Evolutionary conservation across 73 alveolate species (phyloP).

Genomic region (Paramecium caudatum): DNA sequence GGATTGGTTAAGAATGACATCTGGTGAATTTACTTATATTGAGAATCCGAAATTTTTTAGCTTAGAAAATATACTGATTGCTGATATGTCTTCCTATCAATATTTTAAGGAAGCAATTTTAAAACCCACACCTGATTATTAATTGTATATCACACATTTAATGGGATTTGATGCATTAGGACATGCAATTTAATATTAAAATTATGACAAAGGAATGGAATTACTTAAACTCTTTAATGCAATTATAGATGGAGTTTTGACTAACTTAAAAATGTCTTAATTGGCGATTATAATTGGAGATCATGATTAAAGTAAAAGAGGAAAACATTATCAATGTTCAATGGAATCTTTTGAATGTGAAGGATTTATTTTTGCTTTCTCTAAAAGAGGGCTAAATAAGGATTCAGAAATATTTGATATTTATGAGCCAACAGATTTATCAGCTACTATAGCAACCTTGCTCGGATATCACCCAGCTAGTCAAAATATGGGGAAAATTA

Average conservation of each 20-base stretch:
- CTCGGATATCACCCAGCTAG: slow-evolving; percentile 38
- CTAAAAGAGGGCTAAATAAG: not conserved
- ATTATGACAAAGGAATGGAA: slow-evolving; percentile 21
- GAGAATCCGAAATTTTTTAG: slow-evolving; percentile 19
- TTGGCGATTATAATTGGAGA: slow-evolving; percentile 27
- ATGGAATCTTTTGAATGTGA: slow-evolving; percentile 57
- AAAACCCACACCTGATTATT: not conserved
- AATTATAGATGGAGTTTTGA: not conserved
- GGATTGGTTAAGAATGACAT: slow-evolving; percentile 53
- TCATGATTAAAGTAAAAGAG: slow-evolving; percentile 67
- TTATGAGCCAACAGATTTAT: slow-evolving; percentile 60
- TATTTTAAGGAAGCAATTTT: not conserved
- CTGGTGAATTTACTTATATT: slow-evolving; percentile 50
- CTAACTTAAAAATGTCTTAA: not conserved
- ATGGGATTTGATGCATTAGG: slow-evolving; percentile 67
- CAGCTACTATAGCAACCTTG: slow-evolving; percentile 20
- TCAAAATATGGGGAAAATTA: slow-evolving; percentile 43
- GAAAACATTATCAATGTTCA: slow-evolving; percentile 60
- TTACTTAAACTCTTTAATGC: not conserved
- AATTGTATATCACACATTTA: not conserved
- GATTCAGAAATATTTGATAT: not conserved
- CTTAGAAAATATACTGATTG: slow-evolving; percentile 13
- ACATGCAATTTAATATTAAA: slow-evolving; percentile 54
- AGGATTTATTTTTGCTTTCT: slow-evolving; percentile 54
- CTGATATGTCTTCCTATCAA: slow-evolving; percentile 16